These are phyloP conservation scores for Tricharina praecox DNA, from an alignment of 495 filamentous ascomycete species.

Conservation along the genomic window DNA sequence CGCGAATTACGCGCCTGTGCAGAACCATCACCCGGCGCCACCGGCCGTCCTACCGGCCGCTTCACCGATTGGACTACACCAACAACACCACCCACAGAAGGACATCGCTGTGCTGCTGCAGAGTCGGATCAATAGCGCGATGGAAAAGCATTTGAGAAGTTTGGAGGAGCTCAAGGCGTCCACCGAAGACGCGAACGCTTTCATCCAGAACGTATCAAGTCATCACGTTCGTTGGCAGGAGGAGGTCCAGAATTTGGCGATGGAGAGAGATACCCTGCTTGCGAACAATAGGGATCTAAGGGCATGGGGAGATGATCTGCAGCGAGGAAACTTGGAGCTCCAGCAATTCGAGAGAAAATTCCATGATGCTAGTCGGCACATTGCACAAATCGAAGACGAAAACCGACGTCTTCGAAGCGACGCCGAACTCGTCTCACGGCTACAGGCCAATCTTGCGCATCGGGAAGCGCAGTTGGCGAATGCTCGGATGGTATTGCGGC, in stretches of 20 bases:
- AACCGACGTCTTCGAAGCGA: background rate
- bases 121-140: slow-evolving; percentile 12
- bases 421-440: background rate
- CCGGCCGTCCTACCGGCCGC: background rate
- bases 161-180: slow-evolving; percentile 15
- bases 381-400: background rate
- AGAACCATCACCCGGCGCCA: background rate
- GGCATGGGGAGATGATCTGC: slow-evolving; percentile 8
- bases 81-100: slow-evolving; percentile 18
- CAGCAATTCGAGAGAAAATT: slow-evolving; percentile 15
- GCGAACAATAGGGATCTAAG: background rate
- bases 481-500: background rate
- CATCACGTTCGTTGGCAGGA: background rate
- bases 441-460: background rate
- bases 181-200: slow-evolving; percentile 4
- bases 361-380: slow-evolving; percentile 10
- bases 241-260: background rate
- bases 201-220: background rate
- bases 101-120: slow-evolving; percentile 19
- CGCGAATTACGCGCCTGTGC: background rate
- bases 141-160: slow-evolving; percentile 18
- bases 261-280: background rate
- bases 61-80: slow-evolving; percentile 19
- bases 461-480: background rate
- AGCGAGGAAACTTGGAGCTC: slow-evolving; percentile 22